Evolutionary conservation across 768 basidiomycete species (phyloP).

Genomic region (Kwoniella botswanensis): DNA sequence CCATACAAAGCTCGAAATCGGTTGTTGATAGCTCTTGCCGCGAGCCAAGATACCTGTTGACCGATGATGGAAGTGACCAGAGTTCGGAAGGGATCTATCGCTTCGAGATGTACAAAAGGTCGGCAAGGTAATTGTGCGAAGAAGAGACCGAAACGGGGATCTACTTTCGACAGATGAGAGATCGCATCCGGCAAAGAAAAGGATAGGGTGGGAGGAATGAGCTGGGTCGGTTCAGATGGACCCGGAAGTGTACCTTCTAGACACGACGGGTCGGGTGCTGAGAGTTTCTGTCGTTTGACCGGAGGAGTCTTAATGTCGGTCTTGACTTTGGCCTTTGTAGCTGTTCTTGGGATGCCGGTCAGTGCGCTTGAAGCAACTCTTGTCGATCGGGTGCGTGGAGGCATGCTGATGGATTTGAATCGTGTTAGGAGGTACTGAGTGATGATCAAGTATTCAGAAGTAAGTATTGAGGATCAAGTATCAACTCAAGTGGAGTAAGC

Average conservation of each 20-base stretch:
- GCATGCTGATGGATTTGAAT: background rate
- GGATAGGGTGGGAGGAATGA: constrained; percentile 72
- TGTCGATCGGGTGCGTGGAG: background rate
- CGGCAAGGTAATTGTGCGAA: constrained; percentile 72
- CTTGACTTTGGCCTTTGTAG: background rate
- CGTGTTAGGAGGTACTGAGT: too few species aligned
- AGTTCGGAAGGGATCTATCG: constrained; percentile 83
- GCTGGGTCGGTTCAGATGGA: background rate
- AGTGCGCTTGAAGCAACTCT: background rate
- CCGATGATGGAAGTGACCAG: constrained; percentile 75
- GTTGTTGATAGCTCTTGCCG: constrained; percentile 81
- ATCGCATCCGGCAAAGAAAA: constrained; percentile 82
- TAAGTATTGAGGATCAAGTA: too few species aligned
- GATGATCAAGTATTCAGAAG: too few species aligned
- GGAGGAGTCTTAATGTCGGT: background rate
- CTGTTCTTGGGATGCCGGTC: background rate
- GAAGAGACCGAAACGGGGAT: constrained; percentile 72
- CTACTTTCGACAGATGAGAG: constrained; percentile 69
- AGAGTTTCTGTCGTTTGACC: background rate
- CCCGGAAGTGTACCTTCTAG: background rate
- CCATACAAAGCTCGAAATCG: constrained; percentile 78
- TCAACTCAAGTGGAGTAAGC: background rate
- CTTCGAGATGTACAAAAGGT: constrained; percentile 75
- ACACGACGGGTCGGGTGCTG: background rate
- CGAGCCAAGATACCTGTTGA: constrained; percentile 70